phyloP scores from a whole-genome alignment of 768 basidiomycete species.

The Rhizopogon roseolus region DNA sequence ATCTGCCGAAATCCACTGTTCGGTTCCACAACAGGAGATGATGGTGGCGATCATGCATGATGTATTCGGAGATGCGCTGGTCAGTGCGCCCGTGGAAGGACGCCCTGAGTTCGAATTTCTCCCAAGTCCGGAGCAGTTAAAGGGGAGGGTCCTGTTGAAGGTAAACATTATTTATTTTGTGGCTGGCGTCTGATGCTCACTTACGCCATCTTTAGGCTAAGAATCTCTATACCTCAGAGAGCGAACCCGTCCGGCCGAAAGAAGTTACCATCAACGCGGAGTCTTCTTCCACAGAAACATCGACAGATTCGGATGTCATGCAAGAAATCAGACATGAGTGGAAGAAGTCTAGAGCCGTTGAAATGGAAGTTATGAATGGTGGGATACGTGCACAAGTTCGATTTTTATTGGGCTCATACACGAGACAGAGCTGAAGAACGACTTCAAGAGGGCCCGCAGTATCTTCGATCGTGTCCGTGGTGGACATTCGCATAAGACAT shows the following conservation, averaged over 20 bases:
- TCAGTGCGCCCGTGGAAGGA: conserved; percentile 44
- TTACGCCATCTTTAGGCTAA: conserved; percentile 49
- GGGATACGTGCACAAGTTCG: not conserved
- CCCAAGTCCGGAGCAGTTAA: conserved; percentile 84
- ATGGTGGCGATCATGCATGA: conserved; percentile 71
- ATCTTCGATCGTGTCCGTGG: conserved; percentile 39
- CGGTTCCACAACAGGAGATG: conserved; percentile 70
- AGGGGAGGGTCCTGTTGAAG: conserved; percentile 79
- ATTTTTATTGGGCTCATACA: not conserved
- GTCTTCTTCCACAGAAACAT: conserved; percentile 38
- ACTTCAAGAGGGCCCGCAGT: conserved; percentile 33
- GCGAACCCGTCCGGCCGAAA: conserved; percentile 28
- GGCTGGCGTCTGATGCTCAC: not conserved
- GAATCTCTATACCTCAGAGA: conserved; percentile 57
- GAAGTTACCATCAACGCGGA: conserved; percentile 32
- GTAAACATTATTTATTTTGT: conserved; percentile 29
- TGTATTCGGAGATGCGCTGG: conserved; percentile 51
- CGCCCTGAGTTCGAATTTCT: conserved; percentile 45
- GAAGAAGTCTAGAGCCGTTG: conserved; percentile 19
- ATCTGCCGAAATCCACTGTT: conserved; percentile 89
- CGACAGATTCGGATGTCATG: conserved; percentile 24
- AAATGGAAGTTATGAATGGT: conserved; percentile 35
- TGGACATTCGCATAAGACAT: conserved; percentile 18
- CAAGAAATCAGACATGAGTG: conserved; percentile 23
- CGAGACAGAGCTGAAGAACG: conserved; percentile 32